Evolutionary conservation across 331 rosid species (phyloP).

Genomic region (Malus hybrid): DNA sequence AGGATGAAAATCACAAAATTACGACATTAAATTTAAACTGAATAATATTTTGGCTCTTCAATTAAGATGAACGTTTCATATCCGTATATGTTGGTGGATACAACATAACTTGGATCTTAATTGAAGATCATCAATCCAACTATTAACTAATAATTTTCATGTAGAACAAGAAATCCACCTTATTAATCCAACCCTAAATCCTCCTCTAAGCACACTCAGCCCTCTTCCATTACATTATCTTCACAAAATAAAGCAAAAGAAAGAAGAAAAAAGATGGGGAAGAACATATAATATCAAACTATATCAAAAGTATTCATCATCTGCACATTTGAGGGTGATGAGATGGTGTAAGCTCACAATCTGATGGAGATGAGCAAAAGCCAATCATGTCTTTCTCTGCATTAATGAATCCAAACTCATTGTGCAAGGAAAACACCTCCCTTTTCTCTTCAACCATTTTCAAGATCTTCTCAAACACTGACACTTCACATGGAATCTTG

Average conservation of each 20-base stretch:
- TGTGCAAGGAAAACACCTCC: conserved; percentile 30
- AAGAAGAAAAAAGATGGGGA: neutral
- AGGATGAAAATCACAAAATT: neutral
- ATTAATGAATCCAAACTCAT: conserved; percentile 14
- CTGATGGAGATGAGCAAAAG: conserved; percentile 25
- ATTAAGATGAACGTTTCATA: neutral
- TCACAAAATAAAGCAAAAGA: neutral
- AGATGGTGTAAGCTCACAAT: conserved; percentile 43
- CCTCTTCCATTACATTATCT: conserved; percentile 4
- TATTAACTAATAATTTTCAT: neutral
- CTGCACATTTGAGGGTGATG: conserved; percentile 43
- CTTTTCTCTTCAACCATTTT: conserved; percentile 59
- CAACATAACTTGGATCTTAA: neutral
- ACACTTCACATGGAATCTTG: conserved; percentile 80
- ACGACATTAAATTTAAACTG: neutral
- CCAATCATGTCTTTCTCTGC: conserved; percentile 20
- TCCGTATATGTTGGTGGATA: neutral
- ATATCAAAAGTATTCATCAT: conserved; percentile 16
- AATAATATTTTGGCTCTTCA: neutral
- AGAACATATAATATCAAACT: neutral
- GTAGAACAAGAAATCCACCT: conserved; percentile 4
- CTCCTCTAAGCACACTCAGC: neutral
- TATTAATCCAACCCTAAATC: conserved; percentile 3
- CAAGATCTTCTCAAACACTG: conserved; percentile 64
- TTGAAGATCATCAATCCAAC: neutral